phyloP scores from a whole-genome alignment of 495 filamentous ascomycete species.

The Thermochaetoides thermophila region DNA sequence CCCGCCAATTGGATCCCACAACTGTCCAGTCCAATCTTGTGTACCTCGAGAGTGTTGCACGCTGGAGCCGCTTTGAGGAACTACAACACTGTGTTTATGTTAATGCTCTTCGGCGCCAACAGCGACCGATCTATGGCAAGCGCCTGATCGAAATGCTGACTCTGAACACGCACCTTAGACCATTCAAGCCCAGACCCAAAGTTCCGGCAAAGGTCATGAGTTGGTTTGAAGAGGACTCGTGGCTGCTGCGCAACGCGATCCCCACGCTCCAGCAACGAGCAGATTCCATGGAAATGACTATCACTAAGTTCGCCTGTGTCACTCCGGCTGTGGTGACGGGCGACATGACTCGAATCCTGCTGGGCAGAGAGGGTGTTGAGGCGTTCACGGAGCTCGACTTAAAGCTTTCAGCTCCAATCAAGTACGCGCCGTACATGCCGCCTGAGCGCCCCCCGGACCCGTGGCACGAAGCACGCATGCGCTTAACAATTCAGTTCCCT shows the following conservation, averaged over 20 bases:
- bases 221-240: slow-evolving; percentile 60
- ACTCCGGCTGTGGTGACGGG: slow-evolving; percentile 76
- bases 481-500: slow-evolving; percentile 88
- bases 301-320: slow-evolving; percentile 79
- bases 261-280: slow-evolving; percentile 59
- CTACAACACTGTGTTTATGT: slow-evolving; percentile 68
- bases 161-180: slow-evolving; percentile 40
- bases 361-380: slow-evolving; percentile 45
- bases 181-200: slow-evolving; percentile 39
- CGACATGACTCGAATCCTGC: slow-evolving; percentile 52
- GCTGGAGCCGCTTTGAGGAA: slow-evolving; percentile 61
- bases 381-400: slow-evolving; percentile 39
- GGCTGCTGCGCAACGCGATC: slow-evolving; percentile 55
- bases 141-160: slow-evolving; percentile 57
- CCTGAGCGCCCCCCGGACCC: slow-evolving; percentile 47
- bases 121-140: slow-evolving; percentile 66
- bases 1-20: slow-evolving; percentile 43
- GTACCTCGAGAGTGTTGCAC: slow-evolving; percentile 54
- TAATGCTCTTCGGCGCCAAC: slow-evolving; percentile 66
- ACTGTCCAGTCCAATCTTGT: slow-evolving; percentile 54
- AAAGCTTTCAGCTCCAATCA: slow-evolving; percentile 28
- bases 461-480: slow-evolving; percentile 88
- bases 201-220: slow-evolving; percentile 41
- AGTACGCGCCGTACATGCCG: slow-evolving; percentile 34
- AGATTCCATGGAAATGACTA: slow-evolving; percentile 50